These are phyloP conservation scores for Diutina rugosa DNA, from an alignment of 1,139 yeast species.

Conservation along the genomic window DNA sequence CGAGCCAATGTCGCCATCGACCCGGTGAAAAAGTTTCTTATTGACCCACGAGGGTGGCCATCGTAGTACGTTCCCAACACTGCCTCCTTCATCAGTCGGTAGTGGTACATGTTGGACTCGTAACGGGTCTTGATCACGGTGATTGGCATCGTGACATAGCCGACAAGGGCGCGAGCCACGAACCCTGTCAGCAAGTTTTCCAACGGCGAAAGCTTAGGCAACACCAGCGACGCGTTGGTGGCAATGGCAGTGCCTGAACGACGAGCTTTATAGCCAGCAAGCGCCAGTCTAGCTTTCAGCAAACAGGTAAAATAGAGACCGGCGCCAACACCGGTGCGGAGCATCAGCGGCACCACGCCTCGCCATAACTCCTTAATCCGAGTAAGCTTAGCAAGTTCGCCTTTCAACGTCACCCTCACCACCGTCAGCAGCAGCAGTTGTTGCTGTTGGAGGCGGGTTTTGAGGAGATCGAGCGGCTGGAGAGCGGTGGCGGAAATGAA, in stretches of 20 bases:
- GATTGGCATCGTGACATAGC: constrained; percentile 92
- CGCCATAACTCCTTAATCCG: constrained; percentile 63
- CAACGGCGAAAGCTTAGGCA: constrained; percentile 60
- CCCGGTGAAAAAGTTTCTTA: constrained; percentile 72
- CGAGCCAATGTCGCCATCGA: constrained; percentile 78
- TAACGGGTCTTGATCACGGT: constrained; percentile 85
- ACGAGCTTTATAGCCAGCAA: constrained; percentile 23
- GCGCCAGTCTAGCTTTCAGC: constrained; percentile 42
- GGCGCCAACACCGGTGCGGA: constrained; percentile 84
- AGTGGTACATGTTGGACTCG: constrained; percentile 66
- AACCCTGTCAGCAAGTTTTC: constrained; percentile 75
- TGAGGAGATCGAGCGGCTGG: constrained; percentile 84
- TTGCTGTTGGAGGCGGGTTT: constrained; percentile 77
- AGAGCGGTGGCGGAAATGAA: constrained; percentile 66
- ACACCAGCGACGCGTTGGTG: constrained; percentile 11
- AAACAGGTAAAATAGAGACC: constrained; percentile 72
- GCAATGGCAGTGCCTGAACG: not conserved
- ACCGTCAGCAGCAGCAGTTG: constrained; percentile 16
- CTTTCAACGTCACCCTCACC: constrained; percentile 16
- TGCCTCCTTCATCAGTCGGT: constrained; percentile 56
- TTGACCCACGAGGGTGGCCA: constrained; percentile 14
- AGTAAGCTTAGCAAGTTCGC: constrained; percentile 34
- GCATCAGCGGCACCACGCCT: constrained; percentile 83
- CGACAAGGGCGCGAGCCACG: constrained; percentile 68
- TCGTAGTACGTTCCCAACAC: constrained; percentile 39